Evolutionary conservation across 768 basidiomycete species (phyloP), one percentile per base, ranked within the genome.

Genomic region (Ramaria rubella): DNA sequence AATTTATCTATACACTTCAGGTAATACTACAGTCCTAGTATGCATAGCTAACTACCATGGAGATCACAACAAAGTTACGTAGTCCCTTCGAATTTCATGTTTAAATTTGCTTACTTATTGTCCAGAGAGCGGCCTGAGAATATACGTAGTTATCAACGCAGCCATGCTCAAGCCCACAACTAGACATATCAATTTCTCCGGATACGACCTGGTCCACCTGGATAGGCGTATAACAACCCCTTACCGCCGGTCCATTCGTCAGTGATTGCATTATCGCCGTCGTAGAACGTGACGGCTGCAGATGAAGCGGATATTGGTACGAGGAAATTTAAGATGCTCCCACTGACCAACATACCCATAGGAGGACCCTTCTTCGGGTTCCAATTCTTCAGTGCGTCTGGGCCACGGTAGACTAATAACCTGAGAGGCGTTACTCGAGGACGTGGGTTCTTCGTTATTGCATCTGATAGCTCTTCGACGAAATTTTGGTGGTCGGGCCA

Each of bases 401-500:
- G n/a, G 21, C 40, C 53, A 19, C 29, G n/a, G 21, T 55, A 45
- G 2, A 55, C 43, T 14, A 45, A 36, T n/a, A 55, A 45, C 38
- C n/a, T n/a, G 8, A 38, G 24, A 14, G 53, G 53, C 5, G 27
- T 29, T 24, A 31, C 15, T 24, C 9, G 2, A 8, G 53, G 53
- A 17, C 29, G 17, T 24, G 53, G 43, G n/a, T 26, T 55, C 11
- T 43, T 21, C 26, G 21, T 55, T 7, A 55, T 55, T 15, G 19
- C 34, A 36, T 45, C 24, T 9, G 53, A 8, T 9, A 55, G 53
- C 53, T 55, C 53, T 45, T 55, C 53, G 9, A 45, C 29, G n/a
- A 55, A 55, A 15, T 24, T 55, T 30, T 55, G 53, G 42, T 55
- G 53, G 27, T 55, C 43, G 11, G 53, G 53, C 53, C 53, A 55